Conservation (phyloP, 1,284 basidiomycete species). For the Trametes polyzona region DNA sequence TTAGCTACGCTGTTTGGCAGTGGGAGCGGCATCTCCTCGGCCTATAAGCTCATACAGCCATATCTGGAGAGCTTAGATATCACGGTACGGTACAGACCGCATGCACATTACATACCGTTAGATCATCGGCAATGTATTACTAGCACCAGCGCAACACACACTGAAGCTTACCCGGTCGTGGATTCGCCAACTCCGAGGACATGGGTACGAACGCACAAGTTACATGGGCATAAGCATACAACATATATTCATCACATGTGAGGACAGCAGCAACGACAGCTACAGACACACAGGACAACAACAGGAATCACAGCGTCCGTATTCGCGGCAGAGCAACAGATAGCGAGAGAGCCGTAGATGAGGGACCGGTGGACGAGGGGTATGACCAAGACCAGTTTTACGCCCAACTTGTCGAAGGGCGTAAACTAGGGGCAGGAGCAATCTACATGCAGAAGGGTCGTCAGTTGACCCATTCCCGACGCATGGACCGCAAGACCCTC, state of each 20-base stretch:
- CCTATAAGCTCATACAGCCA: not conserved
- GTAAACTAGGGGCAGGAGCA: too few species aligned
- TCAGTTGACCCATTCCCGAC: too few species aligned
- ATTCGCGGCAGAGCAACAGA: conserved; percentile 3
- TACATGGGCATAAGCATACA: not conserved
- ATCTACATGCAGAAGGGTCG: too few species aligned
- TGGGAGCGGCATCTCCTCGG: conserved; percentile 65
- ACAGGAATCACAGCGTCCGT: conserved; percentile 1
- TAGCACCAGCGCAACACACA: conserved; percentile 3
- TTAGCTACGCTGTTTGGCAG: conserved; percentile 82
- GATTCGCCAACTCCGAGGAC: not conserved
- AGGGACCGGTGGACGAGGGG: too few species aligned
- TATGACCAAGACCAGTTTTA: not conserved
- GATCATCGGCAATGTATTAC: conserved; percentile 13
- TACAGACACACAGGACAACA: not conserved
- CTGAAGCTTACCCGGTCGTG: too few species aligned
- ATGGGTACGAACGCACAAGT: not conserved
- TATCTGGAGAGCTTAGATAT: too few species aligned
- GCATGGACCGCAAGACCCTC: not conserved
- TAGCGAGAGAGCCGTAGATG: not conserved
- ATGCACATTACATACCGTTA: not conserved
- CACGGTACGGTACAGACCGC: too few species aligned
- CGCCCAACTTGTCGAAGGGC: not conserved
- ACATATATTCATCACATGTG: conserved; percentile 3
- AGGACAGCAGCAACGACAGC: not conserved